A percentile compares a stretch with the other conserved stretches of the same genome.
Conservation (phyloP, 1,284 basidiomycete species). For the Ceratobasidium theobromae region DNA sequence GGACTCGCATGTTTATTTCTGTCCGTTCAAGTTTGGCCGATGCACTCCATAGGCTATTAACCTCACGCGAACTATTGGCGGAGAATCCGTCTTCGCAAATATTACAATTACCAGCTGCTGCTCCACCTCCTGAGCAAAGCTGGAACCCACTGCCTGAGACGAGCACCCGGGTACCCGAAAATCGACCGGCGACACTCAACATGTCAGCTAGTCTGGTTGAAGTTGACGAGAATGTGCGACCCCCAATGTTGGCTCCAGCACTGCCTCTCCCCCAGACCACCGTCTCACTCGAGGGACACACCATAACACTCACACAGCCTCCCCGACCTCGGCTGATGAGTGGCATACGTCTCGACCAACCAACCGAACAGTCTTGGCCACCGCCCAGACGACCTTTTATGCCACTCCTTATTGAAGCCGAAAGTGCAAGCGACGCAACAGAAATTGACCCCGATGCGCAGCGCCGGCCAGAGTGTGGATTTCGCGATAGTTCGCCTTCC, state of each 20-base stretch:
- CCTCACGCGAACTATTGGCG: neutral
- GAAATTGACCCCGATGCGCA: constrained; percentile 25
- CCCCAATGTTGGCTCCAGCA: neutral
- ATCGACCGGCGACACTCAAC: neutral
- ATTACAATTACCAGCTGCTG: neutral
- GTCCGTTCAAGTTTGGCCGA: constrained; percentile 17
- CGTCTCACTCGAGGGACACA: constrained; percentile 8
- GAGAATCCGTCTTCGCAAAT: neutral
- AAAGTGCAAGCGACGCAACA: neutral
- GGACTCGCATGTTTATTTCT: constrained; percentile 20
- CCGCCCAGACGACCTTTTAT: constrained; percentile 7
- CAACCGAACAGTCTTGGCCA: constrained; percentile 11
- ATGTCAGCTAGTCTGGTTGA: neutral
- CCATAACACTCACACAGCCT: neutral
- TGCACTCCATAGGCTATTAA: neutral
- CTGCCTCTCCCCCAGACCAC: constrained; percentile 4
- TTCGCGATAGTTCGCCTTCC: neutral
- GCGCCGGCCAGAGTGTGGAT: constrained; percentile 10
- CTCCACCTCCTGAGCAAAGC: neutral
- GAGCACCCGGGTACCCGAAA: neutral
- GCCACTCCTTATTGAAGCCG: neutral
- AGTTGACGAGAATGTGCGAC: neutral
- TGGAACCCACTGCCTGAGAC: neutral
- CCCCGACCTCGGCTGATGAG: constrained; percentile 1
- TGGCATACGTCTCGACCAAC: constrained; percentile 1